Conservation (phyloP, 1,284 basidiomycete genomes). For the Austroboletus sp. region DNA sequence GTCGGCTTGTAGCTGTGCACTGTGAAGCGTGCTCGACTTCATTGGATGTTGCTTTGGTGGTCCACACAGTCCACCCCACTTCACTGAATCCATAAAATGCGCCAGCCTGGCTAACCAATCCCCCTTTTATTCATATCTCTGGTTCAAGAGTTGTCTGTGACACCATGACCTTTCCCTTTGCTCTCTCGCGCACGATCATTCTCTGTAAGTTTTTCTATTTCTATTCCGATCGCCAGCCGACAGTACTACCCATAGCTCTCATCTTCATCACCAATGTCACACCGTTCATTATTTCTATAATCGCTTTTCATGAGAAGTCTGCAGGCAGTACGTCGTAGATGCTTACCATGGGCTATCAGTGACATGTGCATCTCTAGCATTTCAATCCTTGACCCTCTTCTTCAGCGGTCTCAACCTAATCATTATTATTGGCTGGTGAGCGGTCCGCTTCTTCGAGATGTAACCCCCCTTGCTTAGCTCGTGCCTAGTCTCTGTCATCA, state of each 20-base stretch:
- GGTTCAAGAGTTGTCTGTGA: conserved; percentile 20
- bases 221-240: conserved; percentile 1
- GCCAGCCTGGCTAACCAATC: neutral
- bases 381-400: conserved; percentile 20
- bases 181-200: conserved; percentile 17
- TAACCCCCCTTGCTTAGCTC: neutral
- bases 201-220: conserved; percentile 16
- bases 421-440: conserved; percentile 21
- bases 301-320: conserved; percentile 18
- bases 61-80: conserved; percentile 12
- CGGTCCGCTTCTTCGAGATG: neutral
- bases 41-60: neutral
- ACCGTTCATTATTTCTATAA: conserved; percentile 13
- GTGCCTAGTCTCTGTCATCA: conserved; percentile 16
- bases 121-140: conserved; percentile 1
- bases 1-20: neutral
- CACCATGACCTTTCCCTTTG: conserved; percentile 26
- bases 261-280: conserved; percentile 15
- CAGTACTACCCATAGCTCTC: conserved; percentile 10
- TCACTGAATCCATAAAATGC: conserved; percentile 15
- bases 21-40: neutral
- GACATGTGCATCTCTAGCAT: conserved; percentile 13
- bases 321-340: conserved; percentile 19
- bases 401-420: conserved; percentile 12
- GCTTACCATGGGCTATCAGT: neutral